Percentiles rank a stretch among this genome's conserved stretches.
Evolutionary conservation across 768 basidiomycete species (phyloP).

Genomic region (Mycena polygramma): DNA sequence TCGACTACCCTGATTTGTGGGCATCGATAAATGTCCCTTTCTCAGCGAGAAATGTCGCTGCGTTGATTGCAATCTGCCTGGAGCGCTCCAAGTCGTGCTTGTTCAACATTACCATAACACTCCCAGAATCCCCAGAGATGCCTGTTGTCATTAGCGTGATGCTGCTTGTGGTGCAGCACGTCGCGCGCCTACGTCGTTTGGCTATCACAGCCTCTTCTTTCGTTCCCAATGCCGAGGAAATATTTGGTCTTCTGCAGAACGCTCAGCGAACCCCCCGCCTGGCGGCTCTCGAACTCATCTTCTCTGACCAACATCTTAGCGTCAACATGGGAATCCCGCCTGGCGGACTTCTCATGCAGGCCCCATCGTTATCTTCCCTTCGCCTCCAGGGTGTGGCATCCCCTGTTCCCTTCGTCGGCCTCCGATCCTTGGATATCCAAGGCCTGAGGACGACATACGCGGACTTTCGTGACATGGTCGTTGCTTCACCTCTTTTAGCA

Average conservation of each 20-base stretch:
- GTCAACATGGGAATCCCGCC: constrained; percentile 22
- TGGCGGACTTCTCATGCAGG: constrained; percentile 27
- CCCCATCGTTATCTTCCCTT: constrained; percentile 28
- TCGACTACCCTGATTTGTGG: constrained; percentile 37
- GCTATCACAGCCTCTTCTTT: constrained; percentile 8
- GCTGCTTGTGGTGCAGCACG: constrained; percentile 34
- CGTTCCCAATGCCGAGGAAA: constrained; percentile 25
- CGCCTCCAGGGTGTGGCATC: constrained; percentile 33
- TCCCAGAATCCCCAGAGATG: constrained; percentile 24
- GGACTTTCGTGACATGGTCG: constrained; percentile 30
- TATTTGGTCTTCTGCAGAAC: constrained; percentile 35
- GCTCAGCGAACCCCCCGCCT: constrained; percentile 32
- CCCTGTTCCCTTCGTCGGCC: constrained; percentile 36
- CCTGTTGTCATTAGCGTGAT: constrained; percentile 24
- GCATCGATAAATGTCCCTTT: constrained; percentile 25
- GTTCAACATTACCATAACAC: constrained; percentile 31
- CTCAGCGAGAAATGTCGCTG: constrained; percentile 13
- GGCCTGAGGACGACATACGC: constrained; percentile 29
- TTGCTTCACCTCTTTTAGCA: constrained; percentile 34
- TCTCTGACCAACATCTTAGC: constrained; percentile 10
- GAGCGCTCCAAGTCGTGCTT: constrained; percentile 37
- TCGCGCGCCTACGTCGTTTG: constrained; percentile 28
- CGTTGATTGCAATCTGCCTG: constrained; percentile 23
- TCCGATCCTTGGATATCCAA: constrained; percentile 31
- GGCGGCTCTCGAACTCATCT: constrained; percentile 25